Base-by-base conservation (phyloP, 345 rosid species). In the Eucalyptus sideroxylon region DNA sequence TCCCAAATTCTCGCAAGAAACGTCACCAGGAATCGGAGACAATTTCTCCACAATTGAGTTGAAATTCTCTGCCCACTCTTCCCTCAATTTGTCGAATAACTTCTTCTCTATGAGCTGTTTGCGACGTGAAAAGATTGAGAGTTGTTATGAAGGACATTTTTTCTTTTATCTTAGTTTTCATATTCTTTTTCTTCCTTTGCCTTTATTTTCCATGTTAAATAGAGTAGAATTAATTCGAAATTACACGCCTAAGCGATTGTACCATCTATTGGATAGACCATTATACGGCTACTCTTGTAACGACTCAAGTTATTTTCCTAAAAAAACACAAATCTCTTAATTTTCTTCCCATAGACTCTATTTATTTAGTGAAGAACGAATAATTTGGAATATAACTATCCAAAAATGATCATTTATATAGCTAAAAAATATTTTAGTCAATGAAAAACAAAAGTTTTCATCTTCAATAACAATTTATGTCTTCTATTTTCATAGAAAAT, bases 11-110 rank as follows among this genome's bases (percentile, higher is more conserved):
- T 88, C 90, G 8, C 11, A 82, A 27, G 89, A 65, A 16, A 93
- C 62, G 45, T 94, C 95, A 9, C 95, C 95, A 7, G 91, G 49
- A 4, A 95, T 87, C 7, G 89, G 62, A 11, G 45, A 65, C 5
- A 92, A 55, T 45, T 90, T 93, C 56, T 51, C 88, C 2, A 89
- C 80, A 7, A 91, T 31, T 2, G 81, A 16, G 47, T 89, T 56
- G 3, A 90, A 53, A 56, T 90, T 62, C 9, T 85, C 88, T 21
- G 92, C 92, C 55, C 56, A 85, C 27, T 62, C 88, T 5, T 91
- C 92, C 23, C 23, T 89, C 9, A 93, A 8, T 3, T 83, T 11
- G 50, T 49, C 86, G 83, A 92, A 94, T 72, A 94, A 88, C 14
- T 40, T 23, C 31, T 62, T 62, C 34, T 62, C 4, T 62, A 30